Percentiles rank a stretch among this genome's conserved stretches.
phyloP scores from a whole-genome alignment of 2,329 filamentous ascomycete species.

The Septoria linicola region DNA sequence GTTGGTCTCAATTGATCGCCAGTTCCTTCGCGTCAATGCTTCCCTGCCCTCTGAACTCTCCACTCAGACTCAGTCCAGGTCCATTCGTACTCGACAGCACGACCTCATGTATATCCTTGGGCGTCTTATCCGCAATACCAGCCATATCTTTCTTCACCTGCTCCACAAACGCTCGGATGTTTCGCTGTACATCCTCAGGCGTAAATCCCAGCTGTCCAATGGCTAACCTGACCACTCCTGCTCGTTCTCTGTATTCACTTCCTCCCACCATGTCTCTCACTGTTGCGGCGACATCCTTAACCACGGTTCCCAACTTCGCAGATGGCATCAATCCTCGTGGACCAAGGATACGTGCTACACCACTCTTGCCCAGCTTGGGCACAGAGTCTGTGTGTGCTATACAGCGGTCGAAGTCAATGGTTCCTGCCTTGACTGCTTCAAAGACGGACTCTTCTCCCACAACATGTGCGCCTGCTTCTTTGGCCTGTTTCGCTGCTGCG shows the following conservation, averaged over 20 bases:
- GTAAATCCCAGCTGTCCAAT: slow-evolving; percentile 88
- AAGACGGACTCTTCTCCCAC: slow-evolving; percentile 88
- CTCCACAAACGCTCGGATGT: slow-evolving; percentile 74
- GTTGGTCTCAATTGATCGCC: slow-evolving; percentile 9
- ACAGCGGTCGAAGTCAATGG: slow-evolving; percentile 83
- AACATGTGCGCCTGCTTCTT: slow-evolving; percentile 72
- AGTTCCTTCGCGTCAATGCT: slow-evolving; percentile 45
- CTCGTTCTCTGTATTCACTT: slow-evolving; percentile 80
- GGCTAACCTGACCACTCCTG: slow-evolving; percentile 83
- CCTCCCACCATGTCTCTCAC: slow-evolving; percentile 82
- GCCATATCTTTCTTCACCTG: slow-evolving; percentile 76
- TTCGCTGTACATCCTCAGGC: slow-evolving; percentile 79
- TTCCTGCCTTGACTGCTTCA: slow-evolving; percentile 69
- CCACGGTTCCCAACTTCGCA: slow-evolving; percentile 82
- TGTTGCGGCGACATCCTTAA: slow-evolving; percentile 70
- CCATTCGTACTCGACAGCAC: slow-evolving; percentile 84
- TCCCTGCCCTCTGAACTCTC: slow-evolving; percentile 66
- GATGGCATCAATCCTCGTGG: slow-evolving; percentile 92
- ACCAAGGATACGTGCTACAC: slow-evolving; percentile 76
- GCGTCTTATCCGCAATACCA: slow-evolving; percentile 60
- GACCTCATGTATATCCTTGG: slow-evolving; percentile 72
- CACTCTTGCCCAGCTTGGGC: slow-evolving; percentile 75
- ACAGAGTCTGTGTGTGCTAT: slow-evolving; percentile 81
- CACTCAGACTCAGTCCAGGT: slow-evolving; percentile 83
- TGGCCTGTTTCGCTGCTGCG: slow-evolving; percentile 69